These are phyloP conservation scores for Myxozyma vanderwaltii DNA, from an alignment of 805 yeast species.

Conservation along the genomic window DNA sequence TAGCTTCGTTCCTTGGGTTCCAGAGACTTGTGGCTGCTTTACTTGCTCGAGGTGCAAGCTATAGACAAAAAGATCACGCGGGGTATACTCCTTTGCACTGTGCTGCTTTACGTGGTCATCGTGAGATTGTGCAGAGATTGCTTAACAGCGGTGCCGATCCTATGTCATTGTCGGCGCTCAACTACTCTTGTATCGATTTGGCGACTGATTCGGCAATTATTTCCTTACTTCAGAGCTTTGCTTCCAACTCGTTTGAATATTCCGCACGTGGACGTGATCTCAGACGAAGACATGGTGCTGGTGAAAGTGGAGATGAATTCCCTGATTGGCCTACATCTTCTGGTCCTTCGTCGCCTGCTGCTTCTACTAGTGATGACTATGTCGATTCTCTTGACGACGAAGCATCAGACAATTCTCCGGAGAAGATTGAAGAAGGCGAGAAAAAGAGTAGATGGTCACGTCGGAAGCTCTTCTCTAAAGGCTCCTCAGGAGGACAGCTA, in stretches of 20 bases:
- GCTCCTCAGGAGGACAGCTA: not conserved
- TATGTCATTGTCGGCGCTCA: conserved; percentile 54
- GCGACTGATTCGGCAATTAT: conserved; percentile 20
- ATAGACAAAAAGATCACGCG: conserved; percentile 70
- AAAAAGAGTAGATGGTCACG: conserved; percentile 16
- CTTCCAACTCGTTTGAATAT: not conserved
- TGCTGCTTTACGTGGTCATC: conserved; percentile 75
- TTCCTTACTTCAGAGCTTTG: conserved; percentile 3
- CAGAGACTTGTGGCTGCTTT: conserved; percentile 61
- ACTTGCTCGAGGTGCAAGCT: conserved; percentile 58
- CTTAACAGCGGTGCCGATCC: conserved; percentile 66
- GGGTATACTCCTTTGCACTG: conserved; percentile 88
- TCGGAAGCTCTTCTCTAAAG: conserved; percentile 4
- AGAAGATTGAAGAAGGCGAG: conserved; percentile 4
- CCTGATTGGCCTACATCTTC: conserved; percentile 34
- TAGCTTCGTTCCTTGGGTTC: conserved; percentile 79
- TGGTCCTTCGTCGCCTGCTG: conserved; percentile 32
- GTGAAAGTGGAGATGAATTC: conserved; percentile 16
- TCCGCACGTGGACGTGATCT: conserved; percentile 3
- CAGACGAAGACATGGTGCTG: not conserved
- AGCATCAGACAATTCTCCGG: not conserved
- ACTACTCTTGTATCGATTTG: conserved; percentile 40
- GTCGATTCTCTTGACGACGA: conserved; percentile 12
- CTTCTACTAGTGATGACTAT: conserved; percentile 21
- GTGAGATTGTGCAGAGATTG: conserved; percentile 63